Percentiles rank a stretch among this genome's conserved stretches.
phyloP scores from a whole-genome alignment of 257 asterid species.

The Solanum sejunctum region DNA sequence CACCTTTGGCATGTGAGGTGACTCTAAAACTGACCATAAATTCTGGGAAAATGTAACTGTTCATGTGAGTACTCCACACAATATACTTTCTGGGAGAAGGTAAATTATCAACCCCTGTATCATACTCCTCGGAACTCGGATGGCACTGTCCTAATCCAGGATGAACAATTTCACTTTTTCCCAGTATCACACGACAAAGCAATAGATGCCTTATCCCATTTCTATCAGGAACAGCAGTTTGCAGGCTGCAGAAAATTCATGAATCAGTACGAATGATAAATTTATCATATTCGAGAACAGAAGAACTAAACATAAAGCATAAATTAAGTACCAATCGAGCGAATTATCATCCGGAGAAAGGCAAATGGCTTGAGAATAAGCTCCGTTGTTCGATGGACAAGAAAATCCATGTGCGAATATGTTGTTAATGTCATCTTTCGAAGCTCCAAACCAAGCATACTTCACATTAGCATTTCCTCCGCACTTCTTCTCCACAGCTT shows the following conservation, averaged over 20 bases:
- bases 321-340: neutral
- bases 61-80: slow-evolving; percentile 17
- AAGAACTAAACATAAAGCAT: neutral
- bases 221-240: slow-evolving; percentile 10
- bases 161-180: slow-evolving; percentile 15
- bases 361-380: neutral
- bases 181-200: slow-evolving; percentile 30
- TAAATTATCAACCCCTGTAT: slow-evolving; percentile 21
- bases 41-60: slow-evolving; percentile 17
- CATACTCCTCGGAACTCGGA: slow-evolving; percentile 15
- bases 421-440: neutral
- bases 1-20: neutral
- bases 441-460: slow-evolving; percentile 8
- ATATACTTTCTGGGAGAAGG: slow-evolving; percentile 14
- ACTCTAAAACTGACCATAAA: slow-evolving; percentile 17
- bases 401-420: neutral
- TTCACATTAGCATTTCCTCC: slow-evolving; percentile 3
- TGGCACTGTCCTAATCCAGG: slow-evolving; percentile 16
- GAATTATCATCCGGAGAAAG: slow-evolving; percentile 4
- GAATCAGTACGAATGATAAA: neutral
- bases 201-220: slow-evolving; percentile 16
- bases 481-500: slow-evolving; percentile 2
- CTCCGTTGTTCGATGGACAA: neutral
- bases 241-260: neutral
- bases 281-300: neutral